Conservation (phyloP, 805 yeast species). For the Deakozyma indianensis region DNA sequence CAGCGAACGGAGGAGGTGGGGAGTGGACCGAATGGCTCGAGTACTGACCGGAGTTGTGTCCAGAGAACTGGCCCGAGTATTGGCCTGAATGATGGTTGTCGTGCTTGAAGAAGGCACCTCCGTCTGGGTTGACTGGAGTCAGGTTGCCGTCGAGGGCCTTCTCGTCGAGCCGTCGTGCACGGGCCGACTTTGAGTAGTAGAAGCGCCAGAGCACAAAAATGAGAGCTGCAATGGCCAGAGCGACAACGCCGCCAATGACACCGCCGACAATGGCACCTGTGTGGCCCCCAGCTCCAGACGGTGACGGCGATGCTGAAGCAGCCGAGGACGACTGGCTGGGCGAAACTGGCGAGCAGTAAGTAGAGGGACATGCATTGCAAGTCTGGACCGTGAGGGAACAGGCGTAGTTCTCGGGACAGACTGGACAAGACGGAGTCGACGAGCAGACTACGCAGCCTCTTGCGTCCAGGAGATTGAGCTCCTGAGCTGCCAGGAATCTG, state of each 20-base stretch:
- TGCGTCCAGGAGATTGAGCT: not conserved
- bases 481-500: not conserved
- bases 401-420: slow-evolving; percentile 7
- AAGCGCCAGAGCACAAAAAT: slow-evolving; percentile 23
- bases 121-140: slow-evolving; percentile 1
- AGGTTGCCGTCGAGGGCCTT: slow-evolving; percentile 1
- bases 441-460: slow-evolving; percentile 3
- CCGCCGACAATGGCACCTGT: slow-evolving; percentile 62
- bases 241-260: slow-evolving; percentile 47
- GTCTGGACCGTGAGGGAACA: not conserved
- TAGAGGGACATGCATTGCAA: not conserved
- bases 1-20: slow-evolving; percentile 1
- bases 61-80: not conserved
- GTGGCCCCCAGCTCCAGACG: slow-evolving; percentile 10
- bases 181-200: slow-evolving; percentile 21
- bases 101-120: not conserved
- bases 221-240: slow-evolving; percentile 25
- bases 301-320: not conserved
- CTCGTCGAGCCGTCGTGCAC: slow-evolving; percentile 5
- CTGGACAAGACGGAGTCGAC: slow-evolving; percentile 7
- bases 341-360: not conserved
- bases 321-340: not conserved
- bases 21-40: slow-evolving; percentile 2
- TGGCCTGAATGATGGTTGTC: not conserved
- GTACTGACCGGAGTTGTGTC: not conserved